Base-by-base conservation (phyloP, 129 eudicot genomes). In the Cynara cardunculus region DNA sequence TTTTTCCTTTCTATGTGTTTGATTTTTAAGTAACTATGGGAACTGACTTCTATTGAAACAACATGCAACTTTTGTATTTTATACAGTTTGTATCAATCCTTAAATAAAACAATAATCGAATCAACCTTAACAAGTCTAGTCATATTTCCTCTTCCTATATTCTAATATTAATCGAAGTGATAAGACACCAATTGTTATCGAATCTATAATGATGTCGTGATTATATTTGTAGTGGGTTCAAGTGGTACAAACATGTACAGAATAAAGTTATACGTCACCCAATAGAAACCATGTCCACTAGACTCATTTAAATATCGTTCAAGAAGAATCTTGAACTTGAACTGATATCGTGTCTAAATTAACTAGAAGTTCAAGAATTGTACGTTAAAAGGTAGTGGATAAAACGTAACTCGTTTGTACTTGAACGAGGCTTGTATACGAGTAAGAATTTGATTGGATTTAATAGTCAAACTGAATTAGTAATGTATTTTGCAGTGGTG, bases 401-500 rank as follows among this genome's bases (percentile, higher is more conserved):
- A 56, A 41, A 3, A 41, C 8, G 18, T 41, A 11, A 41, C 18
- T 41, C n/a, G 8, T 56, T 56, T 8, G 0, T 56, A 18, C 19
- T 13, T 16, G 14, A 19, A 0, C 9, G 10, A 19, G 22, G n/a
- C 4, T 18, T 18, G n/a, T 56, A 56, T 56, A 53, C n/a, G 21
- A 14, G 21, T 53, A 53, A 53, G 21, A 53, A 53, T 4, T 53
- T 7, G 8, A 53, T 53, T 53, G 22, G 62, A 53, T 7, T 4
- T 49, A 53, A 34, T 18, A 18, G 7, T 53, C 62, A 53, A 53
- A 14, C 7, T 16, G 22, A 53, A 53, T 53, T 61, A 8, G 16
- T 49, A 81, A 32, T 68, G 39, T 61, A 24, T 25, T 68, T 68
- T 68, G n/a, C 3, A 75, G 72, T 75, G n/a, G 71, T 2, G n/a